These are phyloP conservation scores for Fomitopsis schrenkii DNA, from an alignment of 1,284 basidiomycete species.

Conservation along the genomic window DNA sequence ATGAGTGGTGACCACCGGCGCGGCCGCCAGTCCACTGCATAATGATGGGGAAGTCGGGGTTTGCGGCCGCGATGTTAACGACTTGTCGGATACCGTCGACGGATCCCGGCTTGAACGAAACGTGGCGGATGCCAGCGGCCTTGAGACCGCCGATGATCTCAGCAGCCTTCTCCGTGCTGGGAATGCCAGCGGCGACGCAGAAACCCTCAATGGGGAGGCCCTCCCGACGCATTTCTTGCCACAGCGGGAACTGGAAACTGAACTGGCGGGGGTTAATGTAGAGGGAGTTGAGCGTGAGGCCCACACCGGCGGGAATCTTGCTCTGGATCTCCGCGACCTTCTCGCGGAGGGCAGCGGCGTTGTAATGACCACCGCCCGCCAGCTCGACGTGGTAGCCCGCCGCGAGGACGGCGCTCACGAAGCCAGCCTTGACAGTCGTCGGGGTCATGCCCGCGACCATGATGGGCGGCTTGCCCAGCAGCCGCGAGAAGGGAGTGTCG, in stretches of 20 bases:
- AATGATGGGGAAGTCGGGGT: conserved; percentile 97
- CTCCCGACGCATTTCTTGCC: conserved; percentile 96
- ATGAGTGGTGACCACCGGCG: conserved; percentile 98
- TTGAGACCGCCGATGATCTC: conserved; percentile 50
- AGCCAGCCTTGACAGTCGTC: conserved; percentile 88
- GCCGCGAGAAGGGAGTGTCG: conserved; percentile 94
- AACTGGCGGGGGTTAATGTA: conserved; percentile 99
- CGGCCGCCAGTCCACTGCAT: conserved; percentile 99
- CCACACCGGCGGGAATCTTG: conserved; percentile 81
- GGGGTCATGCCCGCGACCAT: conserved; percentile 99
- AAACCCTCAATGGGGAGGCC: conserved; percentile 96
- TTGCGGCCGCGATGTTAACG: conserved; percentile 90
- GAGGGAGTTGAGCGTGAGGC: conserved; percentile 91
- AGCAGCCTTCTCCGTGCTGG: conserved; percentile 86
- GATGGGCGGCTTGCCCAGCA: conserved; percentile 93
- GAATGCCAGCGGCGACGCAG: conserved; percentile 96
- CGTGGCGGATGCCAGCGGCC: conserved; percentile 84
- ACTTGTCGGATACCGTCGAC: conserved; percentile 97
- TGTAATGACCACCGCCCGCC: conserved; percentile 98
- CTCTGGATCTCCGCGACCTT: conserved; percentile 90
- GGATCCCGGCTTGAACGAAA: conserved; percentile 97
- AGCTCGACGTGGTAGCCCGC: conserved; percentile 97
- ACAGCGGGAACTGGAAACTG: conserved; percentile 93
- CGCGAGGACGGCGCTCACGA: conserved; percentile 88
- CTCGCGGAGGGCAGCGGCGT: conserved; percentile 78